Base-by-base conservation (phyloP, 2,329 filamentous ascomycete genomes). In the Chlorencoelia australis region DNA sequence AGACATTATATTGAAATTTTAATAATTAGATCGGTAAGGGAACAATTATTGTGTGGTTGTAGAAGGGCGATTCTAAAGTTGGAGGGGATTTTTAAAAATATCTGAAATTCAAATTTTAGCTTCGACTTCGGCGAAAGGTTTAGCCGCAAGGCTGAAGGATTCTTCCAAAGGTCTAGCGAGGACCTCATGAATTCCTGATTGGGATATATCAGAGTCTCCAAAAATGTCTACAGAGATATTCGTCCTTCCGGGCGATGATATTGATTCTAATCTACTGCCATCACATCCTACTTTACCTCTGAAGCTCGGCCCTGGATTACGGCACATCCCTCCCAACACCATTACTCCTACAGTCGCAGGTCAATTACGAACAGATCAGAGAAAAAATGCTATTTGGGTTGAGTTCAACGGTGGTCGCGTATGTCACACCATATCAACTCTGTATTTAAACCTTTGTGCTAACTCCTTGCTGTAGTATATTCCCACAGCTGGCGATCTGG, bases 281-380 rank as follows among this genome's bases (percentile, higher is more conserved):
- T 73, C 73, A 19, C 70, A 80, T 44, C 68, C 71, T 31, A 84
- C 79, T 49, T 67, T 75, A 43, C 75, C 85, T 25, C 67, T 94
- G 45, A 84, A 83, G 38, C 71, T 95, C 17, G 88, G 88, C 18
- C 83, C 86, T 11, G 88, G 88, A 37, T 69, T 95, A 39, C 81
- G 82, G 43, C 79, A 93, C 59, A 76, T 86, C 41, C 83, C 84
- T 28, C 81, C 83, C n/a, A 73, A 72, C 48, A 76, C 75, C 25
- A 76, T 91, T 50, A 68, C 79, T 45, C 68, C 82, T 45, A 78
- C 78, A 37, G 69, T 83, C 45, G 72, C 75, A 37, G 79, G 78
- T 50, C 70, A 76, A 52, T 68, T 88, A 39, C 68, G 75, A 41
- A 73, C 72, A 41, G 80, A 89, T 58, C 64, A 61, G 50, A 69